These are phyloP conservation scores for Delonix regia DNA, from an alignment of 306 rosid species.

Conservation along the genomic window DNA sequence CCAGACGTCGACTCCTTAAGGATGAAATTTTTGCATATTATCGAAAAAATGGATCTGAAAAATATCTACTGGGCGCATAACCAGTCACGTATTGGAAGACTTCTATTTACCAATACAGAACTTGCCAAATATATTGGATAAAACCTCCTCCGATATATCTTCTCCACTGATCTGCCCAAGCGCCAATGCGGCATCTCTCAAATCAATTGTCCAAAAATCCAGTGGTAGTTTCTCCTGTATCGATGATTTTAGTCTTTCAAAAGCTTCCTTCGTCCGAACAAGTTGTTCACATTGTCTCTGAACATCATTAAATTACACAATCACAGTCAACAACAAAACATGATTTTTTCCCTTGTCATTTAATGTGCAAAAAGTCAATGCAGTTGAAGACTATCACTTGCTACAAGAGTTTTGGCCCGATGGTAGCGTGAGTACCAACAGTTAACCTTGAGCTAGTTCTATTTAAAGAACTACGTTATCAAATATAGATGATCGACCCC, in stretches of 20 bases:
- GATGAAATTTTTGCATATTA: neutral
- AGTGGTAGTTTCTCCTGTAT: conserved; percentile 81
- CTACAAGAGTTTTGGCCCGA: too few relatives aligned
- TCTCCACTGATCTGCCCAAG: conserved; percentile 94
- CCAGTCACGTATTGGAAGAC: neutral
- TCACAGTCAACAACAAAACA: neutral
- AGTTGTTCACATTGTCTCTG: conserved; percentile 99
- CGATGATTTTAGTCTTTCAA: conserved; percentile 69
- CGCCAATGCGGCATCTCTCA: conserved; percentile 85
- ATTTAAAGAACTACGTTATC: neutral
- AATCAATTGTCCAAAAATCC: conserved; percentile 96
- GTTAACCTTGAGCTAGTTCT: neutral
- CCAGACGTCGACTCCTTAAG: neutral
- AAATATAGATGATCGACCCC: conserved; percentile 4
- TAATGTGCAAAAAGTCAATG: neutral
- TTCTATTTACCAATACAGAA: conserved; percentile 25
- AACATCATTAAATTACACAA: conserved; percentile 39
- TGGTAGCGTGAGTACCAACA: neutral
- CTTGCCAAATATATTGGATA: conserved; percentile 74
- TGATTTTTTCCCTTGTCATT: neutral
- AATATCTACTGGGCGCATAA: neutral
- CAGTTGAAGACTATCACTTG: too few relatives aligned
- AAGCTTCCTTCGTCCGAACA: conserved; percentile 86
- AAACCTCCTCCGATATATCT: conserved; percentile 90
- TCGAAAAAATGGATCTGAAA: neutral